Base-by-base conservation (phyloP, 768 basidiomycete species). In the Lactarius hengduanensis region DNA sequence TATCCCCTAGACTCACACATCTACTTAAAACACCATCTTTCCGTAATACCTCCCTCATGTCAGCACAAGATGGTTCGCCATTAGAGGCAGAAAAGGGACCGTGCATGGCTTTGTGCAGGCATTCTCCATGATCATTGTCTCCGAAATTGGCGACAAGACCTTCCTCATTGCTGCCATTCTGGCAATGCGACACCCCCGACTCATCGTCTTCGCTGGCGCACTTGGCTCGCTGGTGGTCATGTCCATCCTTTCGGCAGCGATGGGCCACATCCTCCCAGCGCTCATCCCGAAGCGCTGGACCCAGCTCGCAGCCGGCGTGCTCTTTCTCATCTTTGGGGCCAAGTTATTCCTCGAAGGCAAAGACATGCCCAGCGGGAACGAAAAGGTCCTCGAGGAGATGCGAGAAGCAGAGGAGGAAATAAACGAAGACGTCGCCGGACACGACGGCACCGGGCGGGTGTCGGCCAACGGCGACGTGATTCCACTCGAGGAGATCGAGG, bases 111-210 rank as follows among this genome's bases (percentile, higher is more conserved):
- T 96, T 67, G 65, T 84, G 6, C 90, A 94, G 73, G 86, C 93
- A 6, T 94, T 95, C 79, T 76, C 83, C 68, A 94, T 96, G 88
- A 98, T 97, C 72, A 89, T 98, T 40, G 82, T 91, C 74, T 94
- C 92, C 2, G 93, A 95, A 81, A 90, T 96, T 53, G 96, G 96
- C 28, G 96, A 98, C 86, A 97, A 98, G 76, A 98, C 96, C 0
- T 90, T 90, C 73, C 80, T 90, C 70, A 89, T 90, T 41, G 89
- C 96, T 58, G 94, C 96, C 79, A 93, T 88, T 73, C 91, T 86
- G 72, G 94, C 96, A 13, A 95, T 95, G 87, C 89, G 94, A 8
- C 94, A 97, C 75, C 89, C 94, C 1, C 88, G 96, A 26, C 71
- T 89, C 54, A 78, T 87, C 64, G 94, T 99, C 66, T 98, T 98